Percentiles rank a stretch among this genome's conserved stretches.
Conservation (phyloP, 2,329 filamentous ascomycete species). For the Fusarium mexicanum region DNA sequence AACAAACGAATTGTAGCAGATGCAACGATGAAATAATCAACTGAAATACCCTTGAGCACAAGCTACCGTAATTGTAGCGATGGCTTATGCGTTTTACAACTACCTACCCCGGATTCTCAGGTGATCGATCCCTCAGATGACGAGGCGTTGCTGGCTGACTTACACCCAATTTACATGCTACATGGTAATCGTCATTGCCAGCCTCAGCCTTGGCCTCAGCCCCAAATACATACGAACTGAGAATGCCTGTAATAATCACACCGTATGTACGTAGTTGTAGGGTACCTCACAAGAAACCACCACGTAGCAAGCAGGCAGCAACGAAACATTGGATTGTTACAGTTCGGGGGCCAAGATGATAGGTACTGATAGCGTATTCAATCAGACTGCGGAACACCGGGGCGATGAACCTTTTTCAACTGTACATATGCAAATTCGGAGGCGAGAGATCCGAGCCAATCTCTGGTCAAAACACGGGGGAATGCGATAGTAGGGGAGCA, state of each 20-base stretch:
- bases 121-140: constrained; percentile 22
- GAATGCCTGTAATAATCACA: not conserved
- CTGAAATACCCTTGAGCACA: not conserved
- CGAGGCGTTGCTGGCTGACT: constrained; percentile 30
- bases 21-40: not conserved
- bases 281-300: not conserved
- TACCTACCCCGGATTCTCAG: constrained; percentile 15
- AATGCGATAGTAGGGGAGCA: constrained; percentile 4
- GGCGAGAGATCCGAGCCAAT: constrained; percentile 28
- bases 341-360: constrained; percentile 13
- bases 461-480: not conserved
- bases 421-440: not conserved
- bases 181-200: constrained; percentile 9
- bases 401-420: not conserved
- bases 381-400: not conserved
- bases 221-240: not conserved
- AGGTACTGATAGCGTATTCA: not conserved
- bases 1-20: not conserved
- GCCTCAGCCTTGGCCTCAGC: constrained; percentile 8
- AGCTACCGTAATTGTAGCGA: not conserved
- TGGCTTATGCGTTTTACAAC: constrained; percentile 1
- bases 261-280: not conserved
- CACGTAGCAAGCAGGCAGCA: constrained; percentile 1
- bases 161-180: not conserved
- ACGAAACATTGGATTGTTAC: constrained; percentile 15